A percentile compares a stretch with the other conserved stretches of the same genome.
Evolutionary conservation across 108 stramenopile species (phyloP).

Genomic region (Skeletonema marinoi): DNA sequence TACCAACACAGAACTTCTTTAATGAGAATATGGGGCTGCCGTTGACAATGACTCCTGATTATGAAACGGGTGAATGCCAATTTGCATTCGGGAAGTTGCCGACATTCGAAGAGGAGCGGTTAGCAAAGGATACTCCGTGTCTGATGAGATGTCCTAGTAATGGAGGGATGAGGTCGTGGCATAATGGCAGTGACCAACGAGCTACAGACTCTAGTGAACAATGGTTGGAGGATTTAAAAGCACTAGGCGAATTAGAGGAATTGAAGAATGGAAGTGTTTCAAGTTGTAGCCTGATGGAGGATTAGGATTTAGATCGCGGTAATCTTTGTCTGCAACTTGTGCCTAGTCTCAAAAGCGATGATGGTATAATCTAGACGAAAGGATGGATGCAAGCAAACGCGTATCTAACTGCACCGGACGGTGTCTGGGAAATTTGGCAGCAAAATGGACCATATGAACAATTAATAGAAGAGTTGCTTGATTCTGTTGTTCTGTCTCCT

Average conservation of each 20-base stretch:
- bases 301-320: slow-evolving; percentile 17
- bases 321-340: too few species aligned
- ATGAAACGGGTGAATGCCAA: slow-evolving; percentile 86
- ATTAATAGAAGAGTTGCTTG: too few species aligned
- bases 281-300: slow-evolving; percentile 30
- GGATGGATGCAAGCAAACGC: too few species aligned
- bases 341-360: too few species aligned
- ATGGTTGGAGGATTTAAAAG: slow-evolving; percentile 21
- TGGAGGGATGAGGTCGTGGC: slow-evolving; percentile 66
- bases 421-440: too few species aligned
- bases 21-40: slow-evolving; percentile 84
- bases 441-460: too few species aligned
- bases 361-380: too few species aligned
- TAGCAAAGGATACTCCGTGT: slow-evolving; percentile 75
- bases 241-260: slow-evolving; percentile 5
- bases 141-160: slow-evolving; percentile 75
- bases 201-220: not conserved
- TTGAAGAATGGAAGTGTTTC: not conserved
- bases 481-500: too few species aligned
- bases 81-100: slow-evolving; percentile 82
- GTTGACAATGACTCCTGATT: slow-evolving; percentile 88
- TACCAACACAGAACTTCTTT: slow-evolving; percentile 94
- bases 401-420: too few species aligned
- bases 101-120: slow-evolving; percentile 57
- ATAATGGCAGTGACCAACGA: slow-evolving; percentile 24